Evolutionary conservation across 1,284 basidiomycete species (phyloP), one percentile per base, ranked within the genome.

Genomic region (Ceraceosorus guamensis): DNA sequence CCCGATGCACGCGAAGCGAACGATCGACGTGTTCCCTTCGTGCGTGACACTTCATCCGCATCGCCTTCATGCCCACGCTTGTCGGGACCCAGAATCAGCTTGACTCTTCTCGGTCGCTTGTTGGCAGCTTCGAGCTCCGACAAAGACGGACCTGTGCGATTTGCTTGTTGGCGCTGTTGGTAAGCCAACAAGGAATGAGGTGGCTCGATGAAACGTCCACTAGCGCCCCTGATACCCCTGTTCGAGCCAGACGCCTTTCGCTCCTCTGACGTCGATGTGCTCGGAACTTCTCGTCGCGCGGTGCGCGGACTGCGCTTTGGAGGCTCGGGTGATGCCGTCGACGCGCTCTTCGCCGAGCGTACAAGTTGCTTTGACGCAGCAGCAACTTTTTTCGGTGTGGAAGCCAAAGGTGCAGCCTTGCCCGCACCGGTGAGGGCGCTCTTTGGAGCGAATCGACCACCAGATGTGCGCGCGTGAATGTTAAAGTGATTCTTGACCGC

Each of bases 391-490:
- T 31, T 34, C 16, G 43, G 51, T 3, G 52, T 52, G 18, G 35
- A 31, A 37, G 37, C 35, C 10, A 44, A 39, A n/a, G 54, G 53
- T n/a, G 31, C 46, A 6, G 48, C 50, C 10, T 32, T 46, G 8
- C 30, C 44, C 37, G 48, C 52, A n/a, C 51, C 51, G 47, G 43
- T 3, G 3, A 57, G 18, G 16, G 56, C 56, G 30, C 34, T 51
- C 34, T 58, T 58, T 8, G 57, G 57, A 5, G 57, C 57, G 46
- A 59, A 59, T 14, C 48, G 37, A 30, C 57, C 57, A 6, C 57
- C 54, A 8, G 57, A 59, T 16, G 54, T 59, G 5, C 57, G 55
- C 4, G 57, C 57, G 33, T 59, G 57, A 45, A 59, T 59, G 56
- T 58, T 59, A 33, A 34, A 45, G 35, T 58, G 44, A 2, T 44